phyloP scores from a whole-genome alignment of 805 yeast genomes.

The Monosporozyma aquatica region DNA sequence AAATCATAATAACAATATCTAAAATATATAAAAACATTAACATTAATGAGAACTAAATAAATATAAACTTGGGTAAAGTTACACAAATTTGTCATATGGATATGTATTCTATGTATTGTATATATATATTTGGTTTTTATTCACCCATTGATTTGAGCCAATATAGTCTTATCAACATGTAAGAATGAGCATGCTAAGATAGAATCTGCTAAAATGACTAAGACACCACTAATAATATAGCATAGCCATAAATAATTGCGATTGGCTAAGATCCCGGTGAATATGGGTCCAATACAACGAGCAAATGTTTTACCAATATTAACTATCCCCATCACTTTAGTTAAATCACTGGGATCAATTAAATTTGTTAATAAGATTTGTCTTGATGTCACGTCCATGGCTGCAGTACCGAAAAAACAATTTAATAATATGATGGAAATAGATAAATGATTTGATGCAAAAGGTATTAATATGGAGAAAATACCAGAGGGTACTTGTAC shows the following conservation, averaged over 20 bases:
- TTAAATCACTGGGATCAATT: slow-evolving; percentile 52
- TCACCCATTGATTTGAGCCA: slow-evolving; percentile 14
- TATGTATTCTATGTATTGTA: not conserved
- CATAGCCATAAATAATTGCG: slow-evolving; percentile 38
- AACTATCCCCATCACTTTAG: slow-evolving; percentile 75
- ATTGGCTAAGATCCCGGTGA: slow-evolving; percentile 68
- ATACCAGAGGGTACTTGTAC: slow-evolving; percentile 75
- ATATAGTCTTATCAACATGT: slow-evolving; percentile 27
- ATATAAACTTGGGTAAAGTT: too few relatives aligned
- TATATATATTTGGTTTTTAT: not conserved
- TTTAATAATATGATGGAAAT: slow-evolving; percentile 44
- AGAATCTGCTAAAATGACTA: slow-evolving; percentile 35
- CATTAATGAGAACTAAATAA: too few relatives aligned
- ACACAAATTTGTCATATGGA: not conserved
- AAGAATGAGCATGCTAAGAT: slow-evolving; percentile 28
- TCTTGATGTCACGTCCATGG: slow-evolving; percentile 91
- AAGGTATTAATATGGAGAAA: slow-evolving; percentile 47
- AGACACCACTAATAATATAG: slow-evolving; percentile 42
- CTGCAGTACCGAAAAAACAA: slow-evolving; percentile 51
- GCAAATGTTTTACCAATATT: slow-evolving; percentile 83
- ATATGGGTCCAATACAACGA: slow-evolving; percentile 68
- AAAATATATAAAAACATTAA: not conserved
- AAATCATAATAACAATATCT: not conserved
- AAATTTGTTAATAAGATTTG: slow-evolving; percentile 68
- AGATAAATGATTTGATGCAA: slow-evolving; percentile 31